Evolutionary conservation across 83 land plant species (phyloP), one percentile per base, ranked within the genome.

Genomic region (Picea engelmannii): DNA sequence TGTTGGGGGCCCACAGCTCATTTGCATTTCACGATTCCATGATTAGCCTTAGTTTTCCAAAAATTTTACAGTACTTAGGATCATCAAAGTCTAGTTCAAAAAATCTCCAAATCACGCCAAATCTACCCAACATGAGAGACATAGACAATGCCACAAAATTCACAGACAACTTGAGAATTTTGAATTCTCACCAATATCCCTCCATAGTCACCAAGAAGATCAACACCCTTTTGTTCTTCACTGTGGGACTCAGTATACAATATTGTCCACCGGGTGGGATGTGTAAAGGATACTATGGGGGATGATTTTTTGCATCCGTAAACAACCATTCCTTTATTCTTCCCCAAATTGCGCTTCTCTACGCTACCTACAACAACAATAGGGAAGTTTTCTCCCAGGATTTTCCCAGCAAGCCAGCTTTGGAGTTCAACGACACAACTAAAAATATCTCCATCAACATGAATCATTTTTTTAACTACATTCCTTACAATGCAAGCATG

Each of bases 291-390:
- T n/a, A n/a, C n/a, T n/a, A n/a, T 18, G 85, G 85, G 4, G 83
- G 81, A 76, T 78, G 79, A 23, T 83, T 88, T 62, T 58, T 61
- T 12, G 90, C 87, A 35, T 85, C 91, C 12, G 88, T 92, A 78
- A 92, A 92, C 86, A 92, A 90, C 78, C 87, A 86, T 38, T 86
- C 92, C 5, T 90, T 92, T 35, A 66, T 83, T 38, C 80, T 81
- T 5, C 95, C 92, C n/a, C 78, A 77, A 5, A 66, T 25, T 4
- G 63, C 82, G 0, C 35, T 83, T 38, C 79, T 90, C 18, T 84
- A 90, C 73, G 80, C 82, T 1, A 27, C 82, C 58, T 85, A 83
- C 67, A 24, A 55, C 20, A 87, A 82, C 62, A 62, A 81, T 69
- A 20, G 27, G 9, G 79, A 40, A 17, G 61, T 24, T 4, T 81